These are phyloP conservation scores for Triticum dicoccoides DNA, from an alignment of 176 grass and related monocot genomes.

Conservation along the genomic window DNA sequence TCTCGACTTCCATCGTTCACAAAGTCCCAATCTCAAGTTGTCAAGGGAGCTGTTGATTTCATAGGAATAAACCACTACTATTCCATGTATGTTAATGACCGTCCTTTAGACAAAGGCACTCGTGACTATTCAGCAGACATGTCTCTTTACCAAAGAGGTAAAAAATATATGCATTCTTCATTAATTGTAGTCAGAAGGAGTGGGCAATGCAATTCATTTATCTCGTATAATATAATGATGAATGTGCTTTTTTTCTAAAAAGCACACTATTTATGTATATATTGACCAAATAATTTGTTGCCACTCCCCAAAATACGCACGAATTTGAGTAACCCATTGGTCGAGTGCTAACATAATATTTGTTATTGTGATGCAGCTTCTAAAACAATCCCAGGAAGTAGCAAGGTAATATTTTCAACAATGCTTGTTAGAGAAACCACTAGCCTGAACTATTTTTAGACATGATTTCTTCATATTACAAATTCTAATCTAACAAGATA, in stretches of 20 bases:
- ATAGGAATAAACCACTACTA: conserved; percentile 28
- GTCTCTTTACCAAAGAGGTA: conserved; percentile 24
- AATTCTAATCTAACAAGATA: not conserved
- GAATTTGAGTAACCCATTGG: not conserved
- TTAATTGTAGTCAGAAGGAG: not conserved
- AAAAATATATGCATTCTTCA: not conserved
- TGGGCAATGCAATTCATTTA: not conserved
- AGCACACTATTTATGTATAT: not conserved
- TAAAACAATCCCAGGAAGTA: conserved; percentile 25
- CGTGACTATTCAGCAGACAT: conserved; percentile 39
- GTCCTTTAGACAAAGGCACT: conserved; percentile 18
- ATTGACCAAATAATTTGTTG: not conserved
- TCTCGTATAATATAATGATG: not conserved
- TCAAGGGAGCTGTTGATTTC: not conserved
- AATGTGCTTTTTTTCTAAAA: not conserved
- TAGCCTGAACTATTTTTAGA: not conserved
- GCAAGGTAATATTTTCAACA: conserved; percentile 27
- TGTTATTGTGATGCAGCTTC: conserved; percentile 11
- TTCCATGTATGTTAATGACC: conserved; percentile 54
- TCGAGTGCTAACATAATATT: not conserved
- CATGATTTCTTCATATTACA: not conserved
- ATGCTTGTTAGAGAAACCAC: not conserved
- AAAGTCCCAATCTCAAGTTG: not conserved
- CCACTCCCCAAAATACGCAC: not conserved
- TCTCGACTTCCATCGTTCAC: conserved; percentile 2